Evolutionary conservation across 75 land plant genomes (phyloP).

Genomic region (Picea sitchensis): DNA sequence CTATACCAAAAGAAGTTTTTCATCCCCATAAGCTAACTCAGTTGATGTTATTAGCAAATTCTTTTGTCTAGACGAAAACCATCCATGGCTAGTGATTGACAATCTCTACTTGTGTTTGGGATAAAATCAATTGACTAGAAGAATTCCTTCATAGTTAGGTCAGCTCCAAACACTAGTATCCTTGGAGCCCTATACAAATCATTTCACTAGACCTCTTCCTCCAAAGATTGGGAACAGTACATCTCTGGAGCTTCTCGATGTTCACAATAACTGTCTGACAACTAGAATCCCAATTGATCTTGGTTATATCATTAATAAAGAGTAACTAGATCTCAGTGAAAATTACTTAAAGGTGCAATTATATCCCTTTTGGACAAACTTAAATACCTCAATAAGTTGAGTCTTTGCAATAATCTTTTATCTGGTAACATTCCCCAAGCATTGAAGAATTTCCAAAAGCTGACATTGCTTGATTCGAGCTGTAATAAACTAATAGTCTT

Average conservation of each 20-base stretch:
- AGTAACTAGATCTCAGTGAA: slow-evolving; percentile 73
- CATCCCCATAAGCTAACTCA: too few species aligned
- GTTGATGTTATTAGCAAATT: too few species aligned
- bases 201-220: slow-evolving; percentile 22
- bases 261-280: slow-evolving; percentile 57
- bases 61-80: too few species aligned
- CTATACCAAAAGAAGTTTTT: too few species aligned
- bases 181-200: slow-evolving; percentile 55
- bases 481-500: too few species aligned
- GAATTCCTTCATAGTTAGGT: slow-evolving; percentile 36
- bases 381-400: slow-evolving; percentile 64
- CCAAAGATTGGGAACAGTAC: slow-evolving; percentile 48
- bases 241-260: slow-evolving; percentile 72
- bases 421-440: too few species aligned
- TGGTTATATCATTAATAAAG: slow-evolving; percentile 49
- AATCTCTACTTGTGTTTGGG: slow-evolving; percentile 65
- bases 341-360: slow-evolving; percentile 72
- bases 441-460: too few species aligned
- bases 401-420: slow-evolving; percentile 63
- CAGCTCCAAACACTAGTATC: slow-evolving; percentile 67
- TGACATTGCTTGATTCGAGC: too few species aligned
- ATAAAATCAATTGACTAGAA: slow-evolving; percentile 40
- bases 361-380: slow-evolving; percentile 57
- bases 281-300: slow-evolving; percentile 67
- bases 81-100: too few species aligned